Base-by-base conservation (phyloP, 257 asterid genomes). In the Verbascum thapsus region DNA sequence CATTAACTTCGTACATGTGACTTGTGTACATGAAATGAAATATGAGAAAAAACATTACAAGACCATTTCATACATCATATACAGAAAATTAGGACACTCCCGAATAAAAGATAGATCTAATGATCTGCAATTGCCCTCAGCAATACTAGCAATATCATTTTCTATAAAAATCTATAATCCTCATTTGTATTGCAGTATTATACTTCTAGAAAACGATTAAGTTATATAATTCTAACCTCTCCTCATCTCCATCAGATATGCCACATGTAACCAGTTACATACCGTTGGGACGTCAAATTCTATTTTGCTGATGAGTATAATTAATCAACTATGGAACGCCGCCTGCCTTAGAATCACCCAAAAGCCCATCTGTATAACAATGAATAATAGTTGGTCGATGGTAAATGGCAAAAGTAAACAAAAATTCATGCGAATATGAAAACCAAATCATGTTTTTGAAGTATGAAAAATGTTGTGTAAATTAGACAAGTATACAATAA, bases 291-390 rank as follows among this genome's bases (percentile, higher is more conserved):
- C 26, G 60, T 10, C 47, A 34, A n/a, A 15, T 48, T 34, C 30
- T 23, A 44, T 10, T 16, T 60, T 8, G 19, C 44, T 13, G 1
- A 26, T 47, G 30, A 43, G 20, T 42, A 6, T 51, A 51, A 16
- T 61, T 53, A 59, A 40, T 53, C n/a, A 20, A 39, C 43, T 13
- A 7, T 18, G 20, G 58, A 40, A 55, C 49, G 38, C 42, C 53
- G 39, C 66, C 65, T 56, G 66, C 42, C 41, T 57, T 57, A 1
- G 63, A 12, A 8, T 51, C 71, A 4, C 67, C 72, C 10, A 71
- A 37, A 57, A 71, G 62, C 49, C 50, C 67, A 18, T 51, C 76
- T 71, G 72, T 18, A 57, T 19, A 51, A 53, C 51, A 71, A 26
- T 53, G n/a, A 23, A 32, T 37, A 20, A 56, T 15, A 34, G n/a